Evolutionary conservation across 1,139 yeast species (phyloP), one percentile per base, ranked within the genome.

Genomic region (Yamadazyma sp.): DNA sequence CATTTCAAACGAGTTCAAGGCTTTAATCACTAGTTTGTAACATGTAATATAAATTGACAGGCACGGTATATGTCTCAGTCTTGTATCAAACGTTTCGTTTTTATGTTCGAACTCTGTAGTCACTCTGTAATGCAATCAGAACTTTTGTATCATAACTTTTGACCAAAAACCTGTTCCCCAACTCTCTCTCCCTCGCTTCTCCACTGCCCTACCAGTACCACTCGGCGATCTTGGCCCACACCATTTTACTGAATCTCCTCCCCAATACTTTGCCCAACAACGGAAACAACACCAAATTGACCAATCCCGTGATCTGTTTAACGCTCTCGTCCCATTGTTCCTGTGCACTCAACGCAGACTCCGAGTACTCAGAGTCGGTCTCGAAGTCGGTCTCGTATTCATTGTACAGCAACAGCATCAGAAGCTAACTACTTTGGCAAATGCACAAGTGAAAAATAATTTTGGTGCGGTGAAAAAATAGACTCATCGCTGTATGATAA

Each of bases 271-370:
- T 82, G 25, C 95, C 95, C 5, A 82, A 54, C 44, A 85, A 59
- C 0, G 95, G 95, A 37, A 85, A 66, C 32, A 86, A 52, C 12
- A 86, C 78, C 43, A 78, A 63, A 37, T 76, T 73, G 15, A 82
- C 59, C 31, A 86, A 65, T 10, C 71, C 73, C 31, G 74, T 74
- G 35, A 86, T 56, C 53, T 85, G 92, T 31, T 67, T 64, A 42
- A 86, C 52, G 35, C 86, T 82, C 52, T 83, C 90, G 39, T 86
- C 92, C 94, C 94, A 86, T 51, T 86, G 89, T 46, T 77, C 73
- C 54, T 85, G 89, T 1, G 88, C 86, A 3, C 59, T 44, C 31
- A 61, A 44, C 17, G 48, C 54, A 31, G 34, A 44, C 27, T 51
- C 54, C 29, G 42, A 39, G 25, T 37, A 42, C 17, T 48, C 49